A percentile compares a stretch with the other conserved stretches of the same genome.
phyloP scores from a whole-genome alignment of 495 filamentous ascomycete species.

The Eremomyces bilateralis region DNA sequence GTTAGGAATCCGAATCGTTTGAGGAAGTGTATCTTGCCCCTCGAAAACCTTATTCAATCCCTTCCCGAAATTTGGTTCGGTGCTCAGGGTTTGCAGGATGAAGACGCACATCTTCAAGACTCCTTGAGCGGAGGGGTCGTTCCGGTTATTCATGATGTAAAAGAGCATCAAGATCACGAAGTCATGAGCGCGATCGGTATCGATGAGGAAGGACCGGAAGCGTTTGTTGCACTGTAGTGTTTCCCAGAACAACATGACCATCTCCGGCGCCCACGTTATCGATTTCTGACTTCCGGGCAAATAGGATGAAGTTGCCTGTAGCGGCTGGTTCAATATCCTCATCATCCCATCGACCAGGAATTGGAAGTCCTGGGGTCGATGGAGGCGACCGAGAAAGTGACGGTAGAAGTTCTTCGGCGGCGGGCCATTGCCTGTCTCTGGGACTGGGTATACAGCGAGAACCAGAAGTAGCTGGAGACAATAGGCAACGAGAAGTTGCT shows the following conservation, averaged over 20 bases:
- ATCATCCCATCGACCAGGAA: slow-evolving; percentile 95
- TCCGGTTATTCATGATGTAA: slow-evolving; percentile 74
- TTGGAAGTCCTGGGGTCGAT: slow-evolving; percentile 92
- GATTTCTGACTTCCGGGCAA: slow-evolving; percentile 69
- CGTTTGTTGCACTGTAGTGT: slow-evolving; percentile 92
- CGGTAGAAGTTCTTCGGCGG: slow-evolving; percentile 77
- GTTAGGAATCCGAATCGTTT: slow-evolving; percentile 52
- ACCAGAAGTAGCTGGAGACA: slow-evolving; percentile 79
- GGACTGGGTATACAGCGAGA: slow-evolving; percentile 74
- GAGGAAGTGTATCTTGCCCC: slow-evolving; percentile 68
- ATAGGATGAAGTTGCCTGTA: slow-evolving; percentile 71
- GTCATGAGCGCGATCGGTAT: slow-evolving; percentile 82
- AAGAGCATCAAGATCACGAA: slow-evolving; percentile 80
- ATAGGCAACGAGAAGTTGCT: slow-evolving; percentile 77
- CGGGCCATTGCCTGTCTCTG: slow-evolving; percentile 39
- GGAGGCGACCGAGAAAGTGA: slow-evolving; percentile 75
- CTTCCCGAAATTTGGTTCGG: slow-evolving; percentile 75
- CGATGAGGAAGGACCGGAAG: slow-evolving; percentile 91
- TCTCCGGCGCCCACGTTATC: slow-evolving; percentile 80
- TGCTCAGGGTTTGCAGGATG: slow-evolving; percentile 83
- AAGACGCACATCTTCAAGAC: slow-evolving; percentile 94
- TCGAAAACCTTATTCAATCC: slow-evolving; percentile 80
- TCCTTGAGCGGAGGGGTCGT: slow-evolving; percentile 72
- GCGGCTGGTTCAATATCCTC: slow-evolving; percentile 74
- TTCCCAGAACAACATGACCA: slow-evolving; percentile 97